Evolutionary conservation across 192 early-diverging fungal species (phyloP), one percentile per base, ranked within the genome.

Genomic region (Umbelopsis isabellina): DNA sequence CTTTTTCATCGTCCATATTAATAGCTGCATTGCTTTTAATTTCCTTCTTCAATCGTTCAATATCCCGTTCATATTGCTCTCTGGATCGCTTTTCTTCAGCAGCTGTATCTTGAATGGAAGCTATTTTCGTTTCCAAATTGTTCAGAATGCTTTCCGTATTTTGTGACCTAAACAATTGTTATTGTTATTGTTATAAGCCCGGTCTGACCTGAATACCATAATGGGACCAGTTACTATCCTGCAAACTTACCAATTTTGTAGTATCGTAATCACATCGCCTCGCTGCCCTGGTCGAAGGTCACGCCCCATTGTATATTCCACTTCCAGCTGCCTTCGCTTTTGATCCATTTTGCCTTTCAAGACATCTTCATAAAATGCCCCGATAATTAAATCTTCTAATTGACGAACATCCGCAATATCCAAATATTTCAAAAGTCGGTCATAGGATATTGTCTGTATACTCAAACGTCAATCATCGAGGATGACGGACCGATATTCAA

Each of bases 351-450:
- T 94, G 30, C 92, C 94, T 41, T 79, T 83, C 52, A 95, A 76
- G 8, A 95, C 78, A 53, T 86, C 87, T 67, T 91, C 89, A 66
- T 95, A 94, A 37, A 95, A 89, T 27, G 92, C 88, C 55, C 93
- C 91, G 69, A 95, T 95, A 72, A 95, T 91, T 64, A 95, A 77
- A 76, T 95, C 94, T 69, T 95, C 94, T 41, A 95, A 79, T 50
- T 94, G 89, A 44, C 94, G 85, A 10, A 94, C 86, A 68, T 89
- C 92, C n/a, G 85, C 53, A 67, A 95, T 88, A 64, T 92, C 84
- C 13, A 95, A 82, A 33, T 85, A 82, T n/a, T 79, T 30, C 46
- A 90, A 79, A 51, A 95, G 81, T 13, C 72, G 61, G 16, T 84
- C 76, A 66, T 95, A 95, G 10, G 84, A 79, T 47, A 95, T 83